phyloP scores from a whole-genome alignment of 176 grass and related monocot species.

The Thinopyrum elongatum region DNA sequence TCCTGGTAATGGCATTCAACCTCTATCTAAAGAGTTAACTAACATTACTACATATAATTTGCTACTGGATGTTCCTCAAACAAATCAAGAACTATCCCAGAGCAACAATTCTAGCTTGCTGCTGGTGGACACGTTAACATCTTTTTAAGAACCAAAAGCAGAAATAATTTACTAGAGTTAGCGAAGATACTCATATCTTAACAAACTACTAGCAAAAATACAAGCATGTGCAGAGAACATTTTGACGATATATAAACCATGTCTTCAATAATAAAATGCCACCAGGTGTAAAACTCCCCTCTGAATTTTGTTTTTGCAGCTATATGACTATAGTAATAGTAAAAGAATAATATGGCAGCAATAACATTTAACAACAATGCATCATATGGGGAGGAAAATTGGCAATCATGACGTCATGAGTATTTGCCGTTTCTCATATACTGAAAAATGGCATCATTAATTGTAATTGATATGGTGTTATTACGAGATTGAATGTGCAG shows the following conservation, averaged over 20 bases:
- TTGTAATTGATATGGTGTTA: not conserved
- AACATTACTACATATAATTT: not conserved
- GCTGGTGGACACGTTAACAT: not conserved
- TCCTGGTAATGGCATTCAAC: not conserved
- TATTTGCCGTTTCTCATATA: not conserved
- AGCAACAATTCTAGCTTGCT: not conserved
- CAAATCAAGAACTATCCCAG: not conserved
- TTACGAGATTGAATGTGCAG: not conserved
- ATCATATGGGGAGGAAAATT: not conserved
- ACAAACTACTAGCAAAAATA: not conserved
- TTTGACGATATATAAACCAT: not conserved
- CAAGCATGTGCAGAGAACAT: not conserved
- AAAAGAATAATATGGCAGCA: not conserved
- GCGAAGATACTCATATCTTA: not conserved
- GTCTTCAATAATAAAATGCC: not conserved
- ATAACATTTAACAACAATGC: not conserved
- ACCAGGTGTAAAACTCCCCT: not conserved
- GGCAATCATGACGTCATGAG: not conserved
- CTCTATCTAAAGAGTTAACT: not conserved
- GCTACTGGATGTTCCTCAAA: not conserved
- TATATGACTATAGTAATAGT: not conserved
- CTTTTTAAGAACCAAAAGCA: not conserved
- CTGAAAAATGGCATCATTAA: not conserved
- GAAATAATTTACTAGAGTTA: not conserved
- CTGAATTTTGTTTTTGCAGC: not conserved